A percentile compares a stretch with the other conserved stretches of the same genome.
Conservation (phyloP, 306 rosid species). For the Hippophae rhamnoides region DNA sequence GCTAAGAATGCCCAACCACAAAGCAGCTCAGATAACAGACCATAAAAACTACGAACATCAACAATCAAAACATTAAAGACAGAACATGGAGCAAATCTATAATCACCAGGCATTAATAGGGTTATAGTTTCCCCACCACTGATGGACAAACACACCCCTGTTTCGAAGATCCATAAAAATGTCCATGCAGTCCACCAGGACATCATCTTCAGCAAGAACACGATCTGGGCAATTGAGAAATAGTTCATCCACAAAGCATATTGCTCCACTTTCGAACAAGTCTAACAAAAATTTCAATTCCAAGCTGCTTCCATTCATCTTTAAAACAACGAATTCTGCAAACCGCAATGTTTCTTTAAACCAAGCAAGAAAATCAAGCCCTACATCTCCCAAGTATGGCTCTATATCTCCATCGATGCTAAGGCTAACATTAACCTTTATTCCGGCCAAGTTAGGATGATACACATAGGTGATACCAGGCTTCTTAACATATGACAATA, state of each 20-base stretch:
- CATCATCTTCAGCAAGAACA: constrained; percentile 23
- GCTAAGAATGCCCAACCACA: no score
- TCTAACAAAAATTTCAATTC: constrained; percentile 58
- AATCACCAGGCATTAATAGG: constrained; percentile 12
- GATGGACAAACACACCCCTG: constrained; percentile 83
- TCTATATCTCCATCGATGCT: constrained; percentile 28
- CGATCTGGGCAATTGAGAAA: constrained; percentile 58
- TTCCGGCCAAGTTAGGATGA: constrained; percentile 67
- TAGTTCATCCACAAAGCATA: constrained; percentile 71
- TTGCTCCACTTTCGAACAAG: constrained; percentile 56
- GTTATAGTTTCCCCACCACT: constrained; percentile 57
- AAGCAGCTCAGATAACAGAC: no score
- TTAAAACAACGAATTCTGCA: constrained; percentile 73
- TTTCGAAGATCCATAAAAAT: constrained; percentile 52
- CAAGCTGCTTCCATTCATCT: constrained; percentile 63
- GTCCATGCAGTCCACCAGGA: constrained; percentile 46
- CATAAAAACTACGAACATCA: no score
- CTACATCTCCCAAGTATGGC: constrained; percentile 46
- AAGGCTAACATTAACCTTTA: not conserved
- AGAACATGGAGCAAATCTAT: no score
- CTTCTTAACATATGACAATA: constrained; percentile 45
- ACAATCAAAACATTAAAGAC: no score
- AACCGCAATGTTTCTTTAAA: constrained; percentile 60
- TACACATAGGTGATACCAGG: constrained; percentile 82
- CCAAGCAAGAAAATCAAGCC: constrained; percentile 71